Base-by-base conservation (phyloP, 768 basidiomycete genomes). In the Boletellus emodensis region DNA sequence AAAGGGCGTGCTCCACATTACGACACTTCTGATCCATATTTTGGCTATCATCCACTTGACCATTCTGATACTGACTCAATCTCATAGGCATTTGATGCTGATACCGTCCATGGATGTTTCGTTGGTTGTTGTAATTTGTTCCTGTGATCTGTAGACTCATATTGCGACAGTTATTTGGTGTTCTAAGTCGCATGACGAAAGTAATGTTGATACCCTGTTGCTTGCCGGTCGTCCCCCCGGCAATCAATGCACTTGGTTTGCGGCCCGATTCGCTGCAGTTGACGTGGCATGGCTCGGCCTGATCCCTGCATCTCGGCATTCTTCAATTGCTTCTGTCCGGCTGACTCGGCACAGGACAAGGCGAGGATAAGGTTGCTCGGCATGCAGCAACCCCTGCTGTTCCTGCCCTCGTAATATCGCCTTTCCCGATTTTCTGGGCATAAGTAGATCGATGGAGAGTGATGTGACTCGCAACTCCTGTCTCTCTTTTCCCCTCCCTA, bases 1-100 rank as follows among this genome's bases (percentile, higher is more conserved):
- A 66, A 66, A 61, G 83, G 85, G 80, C 68, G 76, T 72, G 87
- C 87, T 86, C 85, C 88, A 85, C 81, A 78, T 7, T 61, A 61
- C 83, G 86, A 87, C 87, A 83, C 24, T 40, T 53, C 66, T 67
- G 66, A 67, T 24, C 22, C 43, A 52, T 30, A 5, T 37, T 32
- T 41, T 7, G 20, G 12, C 10, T 2, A 1, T 26, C 18, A 11
- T 44, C 3, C 9, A 6, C 4, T 11, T 10, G 13, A n/a, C 24
- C n/a, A 42, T 12, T 6, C 3, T 1, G 6, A 11, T 45, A 22
- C 58, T 66, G 38, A 68, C 35, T 34, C 15, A 4, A 10, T 34
- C 6, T 36, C 51, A 14, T 24, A 49, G 49, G 20, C 17, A n/a
- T 42, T 22, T 50, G 11, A 30, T 28, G 14, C 15, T 36, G 14